These are phyloP conservation scores for Epichloe aotearoae DNA, from an alignment of 2,329 filamentous ascomycete genomes.

Conservation along the genomic window DNA sequence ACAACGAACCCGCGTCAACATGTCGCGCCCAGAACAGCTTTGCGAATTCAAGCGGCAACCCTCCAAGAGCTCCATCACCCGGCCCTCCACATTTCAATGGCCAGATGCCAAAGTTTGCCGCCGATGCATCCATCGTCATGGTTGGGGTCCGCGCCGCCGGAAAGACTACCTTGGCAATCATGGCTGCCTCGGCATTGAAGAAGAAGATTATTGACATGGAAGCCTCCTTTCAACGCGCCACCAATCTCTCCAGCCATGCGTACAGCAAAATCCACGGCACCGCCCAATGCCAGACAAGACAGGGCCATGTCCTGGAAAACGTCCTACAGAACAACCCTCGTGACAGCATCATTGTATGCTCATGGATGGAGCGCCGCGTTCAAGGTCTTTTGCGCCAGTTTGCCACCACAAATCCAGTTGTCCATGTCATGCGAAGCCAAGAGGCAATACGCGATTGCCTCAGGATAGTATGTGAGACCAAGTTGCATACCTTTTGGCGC, in stretches of 20 bases:
- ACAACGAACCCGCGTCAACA: neutral
- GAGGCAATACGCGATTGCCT: conserved; percentile 52
- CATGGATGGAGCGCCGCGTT: conserved; percentile 52
- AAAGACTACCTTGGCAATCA: conserved; percentile 63
- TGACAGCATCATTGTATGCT: conserved; percentile 58
- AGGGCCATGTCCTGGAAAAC: conserved; percentile 46
- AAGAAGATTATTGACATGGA: conserved; percentile 58
- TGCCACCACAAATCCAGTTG: conserved; percentile 51
- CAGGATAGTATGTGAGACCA: conserved; percentile 38
- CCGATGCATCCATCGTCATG: conserved; percentile 58
- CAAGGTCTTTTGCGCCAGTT: conserved; percentile 49
- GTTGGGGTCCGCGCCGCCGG: conserved; percentile 62
- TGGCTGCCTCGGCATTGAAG: conserved; percentile 58
- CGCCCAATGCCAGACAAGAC: conserved; percentile 47
- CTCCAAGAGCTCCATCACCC: conserved; percentile 13
- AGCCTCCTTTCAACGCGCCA: conserved; percentile 50
- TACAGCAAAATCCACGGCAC: conserved; percentile 52
- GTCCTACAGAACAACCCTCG: conserved; percentile 45
- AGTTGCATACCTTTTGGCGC: conserved; percentile 44
- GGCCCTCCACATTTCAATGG: conserved; percentile 13
- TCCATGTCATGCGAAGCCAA: conserved; percentile 55
- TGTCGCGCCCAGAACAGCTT: neutral
- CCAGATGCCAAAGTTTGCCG: conserved; percentile 30
- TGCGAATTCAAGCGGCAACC: neutral
- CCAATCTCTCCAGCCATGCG: conserved; percentile 45